Evolutionary conservation across 1,139 yeast species (phyloP), one percentile per base, ranked within the genome.

Genomic region (Magnusiomyces ingens): DNA sequence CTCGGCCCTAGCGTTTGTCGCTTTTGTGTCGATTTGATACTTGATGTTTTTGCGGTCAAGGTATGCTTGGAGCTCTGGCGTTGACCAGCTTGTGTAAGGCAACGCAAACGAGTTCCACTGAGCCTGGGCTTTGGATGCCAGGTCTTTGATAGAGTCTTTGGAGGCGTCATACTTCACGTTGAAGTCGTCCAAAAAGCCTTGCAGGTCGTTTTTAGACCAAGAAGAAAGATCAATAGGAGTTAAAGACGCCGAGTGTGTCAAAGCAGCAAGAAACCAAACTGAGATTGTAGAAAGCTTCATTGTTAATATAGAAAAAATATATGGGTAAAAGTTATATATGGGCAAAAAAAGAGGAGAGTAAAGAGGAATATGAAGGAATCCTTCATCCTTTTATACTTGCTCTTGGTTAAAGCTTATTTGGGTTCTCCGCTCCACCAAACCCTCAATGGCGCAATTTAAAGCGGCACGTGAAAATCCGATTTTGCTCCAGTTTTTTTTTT

Each of bases 201-300:
- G 29, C 5, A 45, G 41, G 36, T 45, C 48, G n/a, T 26, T 29
- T 15, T 45, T 32, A 12, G 48, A 45, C 48, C 48, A 45, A 8
- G 35, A 10, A 37, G 35, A 15, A 8, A 45, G 32, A 21, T 45
- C 48, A 3, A 45, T 40, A 2, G 40, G 19, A 17, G 29, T 32
- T 10, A 29, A n/a, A 12, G 35, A 21, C n/a, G 45, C 35, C 3
- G 21, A 43, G 5, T 12, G 17, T 5, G 41, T 40, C 17, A 36
- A 13, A n/a, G 10, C 17, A 13, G 40, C 40, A 35, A 45, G 32
- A 18, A 45, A 40, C 5, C 29, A 11, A 35, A 45, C 10, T 3
- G 48, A 36, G 3, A 45, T 15, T 19, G 12, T 32, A 17, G 48
- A 45, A n/a, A 45, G 32, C 32, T 35, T 32, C 48, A 45, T 45